Conservation (phyloP, 192 early-diverging fungal species). For the Chytriomyces hyalinus region DNA sequence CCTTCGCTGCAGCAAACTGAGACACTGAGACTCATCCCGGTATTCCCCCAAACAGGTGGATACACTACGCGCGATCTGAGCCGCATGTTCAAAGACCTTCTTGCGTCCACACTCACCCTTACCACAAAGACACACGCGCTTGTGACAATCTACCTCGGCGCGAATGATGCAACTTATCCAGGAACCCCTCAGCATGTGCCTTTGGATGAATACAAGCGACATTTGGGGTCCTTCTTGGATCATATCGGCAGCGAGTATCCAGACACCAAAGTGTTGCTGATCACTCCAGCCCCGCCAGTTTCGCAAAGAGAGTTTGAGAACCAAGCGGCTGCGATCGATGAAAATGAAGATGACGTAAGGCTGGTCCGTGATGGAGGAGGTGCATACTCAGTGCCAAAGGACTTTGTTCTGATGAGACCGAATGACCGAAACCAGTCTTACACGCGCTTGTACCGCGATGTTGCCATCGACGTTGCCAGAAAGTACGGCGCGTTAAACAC, state of each 20-base stretch:
- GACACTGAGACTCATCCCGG: neutral
- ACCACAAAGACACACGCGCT: neutral
- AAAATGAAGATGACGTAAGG: no score
- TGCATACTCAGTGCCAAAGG: no score
- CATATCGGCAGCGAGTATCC: neutral
- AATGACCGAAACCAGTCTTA: conserved; percentile 1
- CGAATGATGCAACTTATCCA: conserved; percentile 17
- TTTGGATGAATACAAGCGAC: neutral
- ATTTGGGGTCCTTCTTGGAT: neutral
- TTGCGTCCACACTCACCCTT: neutral
- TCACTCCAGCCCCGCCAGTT: conserved; percentile 19
- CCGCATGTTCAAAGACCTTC: conserved; percentile 19
- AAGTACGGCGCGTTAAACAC: neutral
- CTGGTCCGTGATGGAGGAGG: no score
- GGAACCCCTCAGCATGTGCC: neutral
- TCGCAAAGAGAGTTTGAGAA: conserved; percentile 9
- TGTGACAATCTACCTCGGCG: conserved; percentile 12
- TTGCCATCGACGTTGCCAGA: neutral
- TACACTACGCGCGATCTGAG: conserved; percentile 10
- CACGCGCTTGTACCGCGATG: conserved; percentile 15
- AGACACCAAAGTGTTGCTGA: neutral
- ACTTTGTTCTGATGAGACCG: conserved; percentile 1
- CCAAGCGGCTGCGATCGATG: neutral
- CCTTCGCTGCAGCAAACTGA: neutral
- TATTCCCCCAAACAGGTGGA: neutral